A percentile compares a stretch with the other conserved stretches of the same genome.
Evolutionary conservation across 2,329 filamentous ascomycete genomes (phyloP).

Genomic region (Monilinia vaccinii-corymbosi): DNA sequence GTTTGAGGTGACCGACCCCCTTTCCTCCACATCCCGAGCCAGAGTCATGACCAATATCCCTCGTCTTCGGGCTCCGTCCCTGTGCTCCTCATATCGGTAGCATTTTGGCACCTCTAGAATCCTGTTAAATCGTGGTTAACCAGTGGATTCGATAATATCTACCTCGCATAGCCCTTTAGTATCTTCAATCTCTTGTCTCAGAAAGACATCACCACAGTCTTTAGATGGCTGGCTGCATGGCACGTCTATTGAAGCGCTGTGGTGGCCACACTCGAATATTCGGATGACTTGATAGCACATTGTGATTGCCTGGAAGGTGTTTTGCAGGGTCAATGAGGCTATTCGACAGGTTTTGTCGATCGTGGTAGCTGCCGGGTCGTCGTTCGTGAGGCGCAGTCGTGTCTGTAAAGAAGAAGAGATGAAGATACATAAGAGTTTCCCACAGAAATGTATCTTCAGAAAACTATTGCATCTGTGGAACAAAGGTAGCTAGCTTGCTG

Average conservation of each 20-base stretch:
- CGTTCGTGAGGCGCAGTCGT: neutral
- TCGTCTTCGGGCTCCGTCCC: constrained; percentile 15
- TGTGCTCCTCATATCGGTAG: constrained; percentile 8
- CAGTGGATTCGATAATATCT: neutral
- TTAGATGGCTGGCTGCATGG: constrained; percentile 16
- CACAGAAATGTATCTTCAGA: neutral
- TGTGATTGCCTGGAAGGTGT: neutral
- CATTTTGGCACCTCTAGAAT: constrained; percentile 16
- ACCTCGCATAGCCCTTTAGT: constrained; percentile 16
- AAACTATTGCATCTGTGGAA: neutral
- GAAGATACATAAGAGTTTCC: neutral
- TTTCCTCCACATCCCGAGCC: neutral
- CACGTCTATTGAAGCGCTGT: constrained; percentile 14
- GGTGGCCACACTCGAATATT: constrained; percentile 24
- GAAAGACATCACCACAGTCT: constrained; percentile 20
- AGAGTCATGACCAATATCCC: constrained; percentile 18
- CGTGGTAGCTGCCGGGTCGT: neutral
- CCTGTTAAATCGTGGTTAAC: constrained; percentile 1
- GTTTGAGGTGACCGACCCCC: neutral
- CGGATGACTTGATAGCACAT: constrained; percentile 27
- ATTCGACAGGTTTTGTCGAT: neutral
- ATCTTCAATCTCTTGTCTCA: constrained; percentile 22
- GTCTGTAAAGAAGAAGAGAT: neutral
- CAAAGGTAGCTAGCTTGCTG: neutral
- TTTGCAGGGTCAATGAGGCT: neutral